These are phyloP conservation scores for Magnolia sinica DNA, from an alignment of 164 flowering plant genomes.

Conservation along the genomic window DNA sequence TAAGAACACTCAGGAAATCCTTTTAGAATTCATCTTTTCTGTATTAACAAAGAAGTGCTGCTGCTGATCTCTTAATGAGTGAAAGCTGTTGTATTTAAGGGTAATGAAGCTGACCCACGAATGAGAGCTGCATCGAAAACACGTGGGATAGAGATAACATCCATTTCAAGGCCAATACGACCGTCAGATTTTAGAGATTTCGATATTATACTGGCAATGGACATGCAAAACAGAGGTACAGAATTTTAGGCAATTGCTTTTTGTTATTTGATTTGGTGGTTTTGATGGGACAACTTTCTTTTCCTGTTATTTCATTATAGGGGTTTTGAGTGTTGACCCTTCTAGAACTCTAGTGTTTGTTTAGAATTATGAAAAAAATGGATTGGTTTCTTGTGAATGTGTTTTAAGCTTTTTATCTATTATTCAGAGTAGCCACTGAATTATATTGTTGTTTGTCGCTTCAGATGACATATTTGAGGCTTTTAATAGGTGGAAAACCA, in stretches of 20 bases:
- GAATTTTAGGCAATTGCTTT: background rate
- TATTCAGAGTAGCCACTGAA: background rate
- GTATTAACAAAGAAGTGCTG: background rate
- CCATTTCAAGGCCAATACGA: conserved; percentile 74
- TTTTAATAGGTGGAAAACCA: conserved; percentile 67
- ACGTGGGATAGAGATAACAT: conserved; percentile 88
- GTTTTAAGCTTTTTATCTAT: background rate
- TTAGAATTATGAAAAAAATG: background rate
- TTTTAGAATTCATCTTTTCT: too few species aligned
- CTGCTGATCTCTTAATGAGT: background rate
- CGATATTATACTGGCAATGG: conserved; percentile 81
- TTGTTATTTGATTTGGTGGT: background rate
- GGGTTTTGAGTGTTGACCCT: background rate
- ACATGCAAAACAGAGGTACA: conserved; percentile 78
- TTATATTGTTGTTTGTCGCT: conserved; percentile 3
- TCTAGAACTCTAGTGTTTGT: background rate
- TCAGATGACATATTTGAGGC: conserved; percentile 80
- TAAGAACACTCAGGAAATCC: too few species aligned
- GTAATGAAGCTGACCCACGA: conserved; percentile 80
- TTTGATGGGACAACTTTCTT: background rate
- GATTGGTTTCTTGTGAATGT: background rate
- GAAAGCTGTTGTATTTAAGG: conserved; percentile 33
- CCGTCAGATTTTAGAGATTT: conserved; percentile 25
- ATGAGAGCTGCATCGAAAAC: conserved; percentile 85
- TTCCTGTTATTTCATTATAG: background rate